A percentile compares a stretch with the other conserved stretches of the same genome.
Evolutionary conservation across 169 alveolate genomes (phyloP).

Genomic region (Cryptosporidium tyzzeri): DNA sequence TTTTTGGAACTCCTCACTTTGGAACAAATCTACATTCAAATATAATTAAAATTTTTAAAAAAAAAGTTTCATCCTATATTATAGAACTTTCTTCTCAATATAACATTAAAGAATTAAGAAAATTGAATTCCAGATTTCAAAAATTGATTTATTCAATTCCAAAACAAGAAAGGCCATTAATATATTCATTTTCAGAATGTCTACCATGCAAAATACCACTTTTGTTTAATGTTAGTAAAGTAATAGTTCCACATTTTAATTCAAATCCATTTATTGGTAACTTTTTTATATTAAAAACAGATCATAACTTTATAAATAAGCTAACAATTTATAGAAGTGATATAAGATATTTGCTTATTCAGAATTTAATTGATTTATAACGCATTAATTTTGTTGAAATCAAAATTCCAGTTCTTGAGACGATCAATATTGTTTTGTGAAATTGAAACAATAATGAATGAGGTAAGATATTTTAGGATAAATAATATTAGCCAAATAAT

Average conservation of each 20-base stretch:
- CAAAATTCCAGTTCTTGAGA: slow-evolving; percentile 53
- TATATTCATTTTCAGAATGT: slow-evolving; percentile 60
- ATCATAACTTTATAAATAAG: slow-evolving; percentile 43
- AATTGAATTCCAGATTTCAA: slow-evolving; percentile 43
- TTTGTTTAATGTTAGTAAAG: slow-evolving; percentile 28
- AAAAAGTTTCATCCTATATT: slow-evolving; percentile 23
- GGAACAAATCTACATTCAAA: slow-evolving; percentile 43
- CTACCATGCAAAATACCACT: slow-evolving; percentile 64
- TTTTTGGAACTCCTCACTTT: slow-evolving; percentile 75
- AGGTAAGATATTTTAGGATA: slow-evolving; percentile 42
- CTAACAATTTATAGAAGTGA: slow-evolving; percentile 30
- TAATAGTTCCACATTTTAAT: slow-evolving; percentile 54
- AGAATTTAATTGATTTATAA: slow-evolving; percentile 45
- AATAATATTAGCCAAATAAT: slow-evolving; percentile 60
- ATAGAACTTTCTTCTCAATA: slow-evolving; percentile 46
- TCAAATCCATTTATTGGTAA: slow-evolving; percentile 71
- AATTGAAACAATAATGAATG: slow-evolving; percentile 47
- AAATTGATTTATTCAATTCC: slow-evolving; percentile 53
- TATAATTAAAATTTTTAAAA: background rate
- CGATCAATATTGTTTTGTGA: slow-evolving; percentile 57
- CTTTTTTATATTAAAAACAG: slow-evolving; percentile 43
- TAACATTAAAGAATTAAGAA: slow-evolving; percentile 18
- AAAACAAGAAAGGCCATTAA: slow-evolving; percentile 36
- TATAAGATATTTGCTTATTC: slow-evolving; percentile 20
- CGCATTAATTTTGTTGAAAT: slow-evolving; percentile 65